Base-by-base conservation (phyloP, 1,139 yeast genomes). In the Entelexis sorbosivorans region DNA sequence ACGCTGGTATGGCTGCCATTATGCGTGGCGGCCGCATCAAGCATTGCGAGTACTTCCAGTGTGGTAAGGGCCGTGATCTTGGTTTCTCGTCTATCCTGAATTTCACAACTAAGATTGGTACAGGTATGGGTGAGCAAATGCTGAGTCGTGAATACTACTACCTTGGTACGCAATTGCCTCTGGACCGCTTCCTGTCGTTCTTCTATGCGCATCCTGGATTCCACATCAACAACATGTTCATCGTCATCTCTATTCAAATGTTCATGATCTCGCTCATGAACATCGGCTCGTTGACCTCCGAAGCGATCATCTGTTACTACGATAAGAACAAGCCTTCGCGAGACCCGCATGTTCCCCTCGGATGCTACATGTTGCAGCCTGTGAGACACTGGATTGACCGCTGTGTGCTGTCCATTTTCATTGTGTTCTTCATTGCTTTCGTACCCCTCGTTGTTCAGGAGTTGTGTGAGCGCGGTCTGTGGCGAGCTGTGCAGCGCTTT, bases 121-220 rank as follows among this genome's bases (percentile, higher is more conserved):
- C 97, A 65, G 98, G 98, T 84, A 91, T 91, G 98, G 98, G 98
- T 73, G 98, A 91, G 73, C 98, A 91, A 73, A 89, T 91, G 93
- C 76, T 91, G 66, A 88, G 96, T 53, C 85, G 98, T 75, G 98
- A 91, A 72, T 91, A 91, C 74, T 91, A 89, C 73, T 91, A 91
- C 71, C 75, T 91, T 69, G 96, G 97, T 63, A 91, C 98, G 56
- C 98, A 91, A 71, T 78, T 91, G 63, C 98, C 97, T 53, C 75
- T 91, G 62, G 98, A 91, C 69, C 84, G 98, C 70, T 91, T 91
- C 82, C 77, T 91, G 66, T 87, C 97, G 17, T 91, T 91, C 79
- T 91, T 85, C 76, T 91, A 88, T 69, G 98, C 97, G 56, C 98
- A 91, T 69, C 95, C 96, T 62, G 98, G 98, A 79, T 91, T 91